Evolutionary conservation across 495 filamentous ascomycete species (phyloP), one percentile per base, ranked within the genome.

Genomic region (Beverwykella pulmonaria): DNA sequence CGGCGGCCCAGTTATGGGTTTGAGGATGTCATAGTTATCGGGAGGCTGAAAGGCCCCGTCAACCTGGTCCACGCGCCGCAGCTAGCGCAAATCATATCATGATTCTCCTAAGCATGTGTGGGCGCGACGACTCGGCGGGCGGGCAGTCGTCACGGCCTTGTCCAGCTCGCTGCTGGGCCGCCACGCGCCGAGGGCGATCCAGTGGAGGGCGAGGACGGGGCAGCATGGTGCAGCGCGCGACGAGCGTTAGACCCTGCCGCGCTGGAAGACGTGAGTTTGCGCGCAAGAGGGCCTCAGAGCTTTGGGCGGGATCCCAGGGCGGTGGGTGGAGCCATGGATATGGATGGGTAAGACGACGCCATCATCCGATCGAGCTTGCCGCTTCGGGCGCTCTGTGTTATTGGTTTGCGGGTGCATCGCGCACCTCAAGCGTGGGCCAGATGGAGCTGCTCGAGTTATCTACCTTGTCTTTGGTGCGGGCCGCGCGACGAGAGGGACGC

Each of bases 11-110:
- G 8, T 61, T 60, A 61, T 53, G 63, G 63, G 57, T 54, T 60
- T 53, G 55, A 54, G 12, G 32, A 60, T 67, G 63, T 67, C 55
- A 67, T 67, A 67, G 55, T 55, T 67, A 67, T 61, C 57, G 63
- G 57, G 63, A 65, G 62, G 62, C 62, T 65, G 62, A 65, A 39
- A 15, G 54, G 46, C 44, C 57, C 63, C 63, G 53, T 47, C 56
- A 53, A 65, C 65, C 65, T 32, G 65, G 65, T 68, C 65, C 65
- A 58, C 58, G 59, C 65, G 52, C 47, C 50, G 10, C 36, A 34
- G 30, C 58, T 62, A 58, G 65, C 65, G 65, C 65, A 68, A 68
- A 68, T 68, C 65, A 68, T 68, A 68, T 55, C 52, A 48, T 49
- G 63, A 54, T 53, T 22, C 20, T 44, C 49, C 34, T 9, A 6